phyloP scores from a whole-genome alignment of 2,329 filamentous ascomycete species.

The Trichoderma endophyticum region DNA sequence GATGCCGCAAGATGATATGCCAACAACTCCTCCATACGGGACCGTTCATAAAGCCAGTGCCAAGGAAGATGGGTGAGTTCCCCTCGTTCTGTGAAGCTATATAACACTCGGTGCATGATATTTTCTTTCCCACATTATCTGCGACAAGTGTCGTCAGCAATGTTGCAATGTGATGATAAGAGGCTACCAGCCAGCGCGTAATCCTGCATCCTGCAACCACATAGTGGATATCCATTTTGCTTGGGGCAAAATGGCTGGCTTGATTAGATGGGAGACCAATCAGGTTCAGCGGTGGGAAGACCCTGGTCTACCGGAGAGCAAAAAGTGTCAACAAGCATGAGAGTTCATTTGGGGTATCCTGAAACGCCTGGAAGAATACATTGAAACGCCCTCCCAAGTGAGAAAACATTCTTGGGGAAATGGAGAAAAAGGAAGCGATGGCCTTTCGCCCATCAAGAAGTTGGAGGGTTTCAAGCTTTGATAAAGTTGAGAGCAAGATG shows the following conservation, averaged over 20 bases:
- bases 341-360: slow-evolving; percentile 15
- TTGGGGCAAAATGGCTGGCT: slow-evolving; percentile 27
- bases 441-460: slow-evolving; percentile 11
- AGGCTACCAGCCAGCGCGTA: slow-evolving; percentile 10
- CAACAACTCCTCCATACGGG: slow-evolving; percentile 35
- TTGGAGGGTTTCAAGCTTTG: slow-evolving; percentile 25
- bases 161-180: slow-evolving; percentile 25
- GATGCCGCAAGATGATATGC: slow-evolving; percentile 30
- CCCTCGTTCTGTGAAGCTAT: neutral
- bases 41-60: slow-evolving; percentile 61
- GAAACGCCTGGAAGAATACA: slow-evolving; percentile 13
- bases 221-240: slow-evolving; percentile 20
- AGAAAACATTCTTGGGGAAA: neutral
- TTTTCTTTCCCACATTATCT: neutral
- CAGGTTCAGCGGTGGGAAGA: slow-evolving; percentile 26
- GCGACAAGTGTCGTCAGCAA: slow-evolving; percentile 10
- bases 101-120: neutral
- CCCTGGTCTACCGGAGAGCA: slow-evolving; percentile 25
- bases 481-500: slow-evolving; percentile 30
- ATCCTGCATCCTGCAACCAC: slow-evolving; percentile 12
- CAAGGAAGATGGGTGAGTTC: slow-evolving; percentile 46
- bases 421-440: slow-evolving; percentile 10
- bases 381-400: slow-evolving; percentile 9
- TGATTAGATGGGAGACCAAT: slow-evolving; percentile 29
- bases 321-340: slow-evolving; percentile 22